Base-by-base conservation (phyloP, 169 alveolate genomes). In the Theileria luwenshuni region DNA sequence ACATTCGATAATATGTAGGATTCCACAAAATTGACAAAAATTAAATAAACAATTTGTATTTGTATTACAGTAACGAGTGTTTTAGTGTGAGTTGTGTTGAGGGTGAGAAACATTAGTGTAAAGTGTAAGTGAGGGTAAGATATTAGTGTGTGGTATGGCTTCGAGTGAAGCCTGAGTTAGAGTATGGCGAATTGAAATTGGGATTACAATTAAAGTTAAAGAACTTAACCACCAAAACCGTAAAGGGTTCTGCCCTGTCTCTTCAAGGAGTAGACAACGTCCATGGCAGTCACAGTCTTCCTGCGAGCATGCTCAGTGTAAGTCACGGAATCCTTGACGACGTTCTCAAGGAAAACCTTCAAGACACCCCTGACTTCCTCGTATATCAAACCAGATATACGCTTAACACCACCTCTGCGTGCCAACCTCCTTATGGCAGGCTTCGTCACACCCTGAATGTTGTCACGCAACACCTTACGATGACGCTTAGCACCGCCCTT, bases 371-470 rank as follows among this genome's bases (percentile, higher is more conserved):
- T 95, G 54, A 98, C 96, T 94, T 98, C 99, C 88, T 97, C 99
- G 92, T 98, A 98, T 83, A 98, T 97, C 86, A 96, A 91, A 76
- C 99, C 98, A 42, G 99, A 94, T 72, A 98, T 98, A 93, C 99
- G 98, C 93, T 98, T 98, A 54, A 98, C 99, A 71, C 99, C 99
- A 83, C 99, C 99, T 91, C 99, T 97, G 79, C 99, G 97, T 59
- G 99, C 99, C 77, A 98, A 92, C 89, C 99, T 97, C 81, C 99
- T 96, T 89, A 98, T 98, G 48, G 99, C 99, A 54, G 99, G 99
- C 94, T 98, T 98, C 75, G 99, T 98, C 89, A 98, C 97, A 83
- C 99, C 99, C 93, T 97, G 98, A 88, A 96, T 96, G 86, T 96
- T 96, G 74, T 97, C 99, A 86, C 98, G 96, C 80, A 94, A 90